Percentiles rank a stretch among this genome's conserved stretches.
These are phyloP conservation scores for Neltuma alba DNA, from an alignment of 306 rosid species.

Conservation along the genomic window DNA sequence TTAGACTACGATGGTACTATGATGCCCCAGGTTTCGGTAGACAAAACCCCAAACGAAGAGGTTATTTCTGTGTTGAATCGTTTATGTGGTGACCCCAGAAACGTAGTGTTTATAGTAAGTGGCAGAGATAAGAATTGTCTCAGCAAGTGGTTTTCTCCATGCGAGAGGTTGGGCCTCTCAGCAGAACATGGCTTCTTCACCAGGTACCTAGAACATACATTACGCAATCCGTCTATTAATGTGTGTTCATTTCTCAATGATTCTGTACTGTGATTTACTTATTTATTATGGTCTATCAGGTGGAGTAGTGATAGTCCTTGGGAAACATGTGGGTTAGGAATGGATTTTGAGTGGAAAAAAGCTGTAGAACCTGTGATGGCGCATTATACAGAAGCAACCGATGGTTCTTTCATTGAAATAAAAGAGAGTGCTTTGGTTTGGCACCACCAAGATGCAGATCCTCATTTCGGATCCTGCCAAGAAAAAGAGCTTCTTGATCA, in stretches of 20 bases:
- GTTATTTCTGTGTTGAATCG: slow-evolving; percentile 60
- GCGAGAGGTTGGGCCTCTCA: slow-evolving; percentile 68
- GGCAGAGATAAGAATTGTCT: slow-evolving; percentile 72
- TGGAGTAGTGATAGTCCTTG: slow-evolving; percentile 59
- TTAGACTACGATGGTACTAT: slow-evolving; percentile 84
- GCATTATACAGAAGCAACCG: slow-evolving; percentile 75
- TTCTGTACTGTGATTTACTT: not conserved
- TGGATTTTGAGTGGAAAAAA: slow-evolving; percentile 63
- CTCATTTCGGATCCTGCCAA: slow-evolving; percentile 65
- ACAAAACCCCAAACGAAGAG: slow-evolving; percentile 57
- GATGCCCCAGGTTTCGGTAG: slow-evolving; percentile 49
- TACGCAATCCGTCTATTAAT: not conserved
- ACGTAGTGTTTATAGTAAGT: slow-evolving; percentile 73
- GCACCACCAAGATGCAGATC: slow-evolving; percentile 75
- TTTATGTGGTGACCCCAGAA: slow-evolving; percentile 64
- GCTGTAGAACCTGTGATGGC: slow-evolving; percentile 72
- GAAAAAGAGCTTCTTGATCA: slow-evolving; percentile 84
- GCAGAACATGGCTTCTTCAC: slow-evolving; percentile 84
- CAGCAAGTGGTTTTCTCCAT: slow-evolving; percentile 64
- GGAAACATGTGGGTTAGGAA: slow-evolving; percentile 53
- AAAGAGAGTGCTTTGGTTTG: slow-evolving; percentile 82
- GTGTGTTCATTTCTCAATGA: not conserved
- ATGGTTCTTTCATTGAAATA: slow-evolving; percentile 75
- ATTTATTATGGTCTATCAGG: slow-evolving; percentile 32
- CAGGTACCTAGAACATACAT: slow-evolving; percentile 43